Base-by-base conservation (phyloP, 169 alveolate genomes). In the Perkinsus chesapeaki region DNA sequence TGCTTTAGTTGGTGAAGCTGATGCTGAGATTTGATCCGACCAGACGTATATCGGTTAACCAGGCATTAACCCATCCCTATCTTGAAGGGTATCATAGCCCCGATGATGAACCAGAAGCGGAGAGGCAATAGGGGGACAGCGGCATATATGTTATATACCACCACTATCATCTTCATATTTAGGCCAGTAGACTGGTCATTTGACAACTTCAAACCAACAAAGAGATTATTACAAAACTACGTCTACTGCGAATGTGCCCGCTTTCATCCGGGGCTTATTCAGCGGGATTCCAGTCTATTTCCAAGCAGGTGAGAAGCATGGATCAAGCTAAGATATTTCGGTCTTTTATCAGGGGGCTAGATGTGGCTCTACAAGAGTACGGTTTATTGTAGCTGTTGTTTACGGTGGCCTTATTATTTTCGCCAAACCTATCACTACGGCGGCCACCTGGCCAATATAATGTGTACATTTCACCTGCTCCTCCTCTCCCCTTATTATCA, bases 201-300 rank as follows among this genome's bases (percentile, higher is more conserved):
- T 96, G 99, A 98, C 96, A 96, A 97, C 93, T 97, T 96, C 92
- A 96, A 95, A 23, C 98, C 98, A 19, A 96, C 98, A 27, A 98
- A 96, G 95, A 94, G 99, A 91, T 94, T 96, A 43, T 94, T 98
- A 91, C 95, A 97, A 93, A 95, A 96, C 72, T 94, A 96, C 93
- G 97, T 98, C 31, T 98, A 96, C 92, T 96, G 96, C 82, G 98
- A 98, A 94, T 95, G 96, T 39, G 93, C 96, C 73, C 95, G 95
- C 72, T 97, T 96, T 92, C 97, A 97, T 95, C 97, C 97, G 10
- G 96, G 94, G 73, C 94, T 95, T 38, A 92, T 94, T 91, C 39
- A 94, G 73, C 37, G 97, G 23, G 97, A 95, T 23, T 27, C 82
- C 31, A 34, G 82, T 1, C 31, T 60, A 1, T 60, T 60, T 7